phyloP scores from a whole-genome alignment of 129 eudicot genomes.

The Ambrosia artemisiifolia region DNA sequence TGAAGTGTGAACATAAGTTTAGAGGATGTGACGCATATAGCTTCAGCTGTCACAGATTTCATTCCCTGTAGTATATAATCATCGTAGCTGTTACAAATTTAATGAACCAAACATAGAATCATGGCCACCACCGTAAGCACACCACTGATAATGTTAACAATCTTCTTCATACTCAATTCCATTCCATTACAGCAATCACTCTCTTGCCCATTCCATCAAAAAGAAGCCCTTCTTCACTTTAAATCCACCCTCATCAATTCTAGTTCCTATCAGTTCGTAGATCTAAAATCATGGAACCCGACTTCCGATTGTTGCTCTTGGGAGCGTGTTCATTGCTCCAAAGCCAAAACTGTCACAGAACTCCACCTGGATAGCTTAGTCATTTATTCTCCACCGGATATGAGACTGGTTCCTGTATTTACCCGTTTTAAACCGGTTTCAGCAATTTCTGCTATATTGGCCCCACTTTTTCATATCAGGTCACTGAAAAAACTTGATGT shows the following conservation, averaged over 20 bases:
- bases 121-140: not conserved
- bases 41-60: too few species aligned
- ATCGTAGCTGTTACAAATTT: too few species aligned
- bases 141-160: not conserved
- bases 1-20: too few species aligned
- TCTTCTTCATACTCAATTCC: conserved; percentile 19
- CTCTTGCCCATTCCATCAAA: conserved; percentile 24
- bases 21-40: too few species aligned
- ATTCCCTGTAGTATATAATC: too few species aligned
- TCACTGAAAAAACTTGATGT: conserved; percentile 40
- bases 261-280: conserved; percentile 7
- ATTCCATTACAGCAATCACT: conserved; percentile 10
- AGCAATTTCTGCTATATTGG: conserved; percentile 22
- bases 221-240: conserved; percentile 28
- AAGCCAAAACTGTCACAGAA: conserved; percentile 12
- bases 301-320: conserved; percentile 28
- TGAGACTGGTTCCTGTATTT: not conserved
- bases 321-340: conserved; percentile 25
- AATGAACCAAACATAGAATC: not conserved
- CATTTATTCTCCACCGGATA: not conserved
- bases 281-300: conserved; percentile 42
- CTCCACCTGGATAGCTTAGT: conserved; percentile 25
- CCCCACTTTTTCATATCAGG: conserved; percentile 39
- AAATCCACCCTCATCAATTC: conserved; percentile 31
- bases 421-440: not conserved